Evolutionary conservation across 2,329 filamentous ascomycete genomes (phyloP).

Genomic region (Colletotrichum orchidophilum): DNA sequence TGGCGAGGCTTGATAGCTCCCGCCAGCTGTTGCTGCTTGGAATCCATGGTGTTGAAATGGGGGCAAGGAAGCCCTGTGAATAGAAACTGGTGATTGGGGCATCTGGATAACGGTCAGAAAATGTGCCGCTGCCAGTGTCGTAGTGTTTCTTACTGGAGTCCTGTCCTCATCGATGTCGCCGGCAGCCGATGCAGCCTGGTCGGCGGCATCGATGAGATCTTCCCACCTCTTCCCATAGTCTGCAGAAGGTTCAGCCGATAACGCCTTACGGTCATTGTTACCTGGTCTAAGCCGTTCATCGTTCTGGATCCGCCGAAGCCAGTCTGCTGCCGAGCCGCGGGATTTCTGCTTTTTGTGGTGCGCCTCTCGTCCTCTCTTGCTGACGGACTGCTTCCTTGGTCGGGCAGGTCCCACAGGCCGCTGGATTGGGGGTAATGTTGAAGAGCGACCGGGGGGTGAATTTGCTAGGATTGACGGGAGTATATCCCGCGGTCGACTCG

Average conservation of each 20-base stretch:
- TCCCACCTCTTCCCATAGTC: slow-evolving; percentile 94
- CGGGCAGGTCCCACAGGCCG: slow-evolving; percentile 75
- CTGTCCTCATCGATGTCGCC: slow-evolving; percentile 92
- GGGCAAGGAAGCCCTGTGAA: slow-evolving; percentile 69
- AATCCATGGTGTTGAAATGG: slow-evolving; percentile 69
- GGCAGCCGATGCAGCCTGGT: slow-evolving; percentile 79
- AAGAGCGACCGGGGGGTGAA: slow-evolving; percentile 87
- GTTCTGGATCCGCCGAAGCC: slow-evolving; percentile 67
- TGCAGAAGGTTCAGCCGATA: slow-evolving; percentile 84
- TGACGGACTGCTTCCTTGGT: slow-evolving; percentile 86
- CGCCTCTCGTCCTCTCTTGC: slow-evolving; percentile 77
- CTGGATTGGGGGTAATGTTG: slow-evolving; percentile 86
- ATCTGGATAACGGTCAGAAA: slow-evolving; percentile 52
- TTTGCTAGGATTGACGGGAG: slow-evolving; percentile 84
- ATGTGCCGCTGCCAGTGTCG: neutral
- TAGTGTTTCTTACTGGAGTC: slow-evolving; percentile 73
- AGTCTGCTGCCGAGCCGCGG: slow-evolving; percentile 72
- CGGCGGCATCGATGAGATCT: slow-evolving; percentile 90
- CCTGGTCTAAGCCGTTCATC: slow-evolving; percentile 71
- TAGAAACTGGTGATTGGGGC: slow-evolving; percentile 71
- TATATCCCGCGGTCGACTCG: slow-evolving; percentile 73
- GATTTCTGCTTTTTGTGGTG: slow-evolving; percentile 87
- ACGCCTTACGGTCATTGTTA: slow-evolving; percentile 81
- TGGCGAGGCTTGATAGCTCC: slow-evolving; percentile 86
- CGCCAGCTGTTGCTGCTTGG: slow-evolving; percentile 59